Evolutionary conservation across 805 yeast species (phyloP), one percentile per base, ranked within the genome.

Genomic region (Kodamaea jinghongensis): DNA sequence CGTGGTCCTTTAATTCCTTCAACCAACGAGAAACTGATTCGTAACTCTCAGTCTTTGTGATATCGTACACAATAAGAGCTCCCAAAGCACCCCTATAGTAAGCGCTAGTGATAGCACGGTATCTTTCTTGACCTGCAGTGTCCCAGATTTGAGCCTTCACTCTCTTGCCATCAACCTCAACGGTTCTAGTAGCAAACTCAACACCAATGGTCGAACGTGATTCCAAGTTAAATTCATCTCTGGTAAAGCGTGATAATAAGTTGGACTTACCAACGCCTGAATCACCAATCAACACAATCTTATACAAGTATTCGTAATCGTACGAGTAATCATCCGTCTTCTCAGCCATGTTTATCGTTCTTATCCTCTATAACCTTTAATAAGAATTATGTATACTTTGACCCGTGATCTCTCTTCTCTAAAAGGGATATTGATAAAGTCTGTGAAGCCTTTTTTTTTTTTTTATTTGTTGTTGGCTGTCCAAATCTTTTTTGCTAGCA

Each of bases 81-180:
- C 99, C 99, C 39, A 90, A 96, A 1, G 99, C 98, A 30, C 98
- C 99, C 60, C 99, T 78, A 64, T 91, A 91, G 69, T 91, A 91
- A 4, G 98, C 98, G 42, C 93, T 82, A 23, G 99, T 93, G 63
- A 91, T 91, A 32, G 99, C 98, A 55, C 99, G 80, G 72, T 93
- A 91, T 63, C 99, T 81, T 66, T 91, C 99, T 71, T 91, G 99
- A 46, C 99, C 99, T 2, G 99, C 99, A 27, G 99, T 91, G 65
- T 91, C 99, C 99, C 99, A 91, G 52, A 89, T 83, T 65, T 88
- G 95, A 3, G 95, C 91, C 62, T 86, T 87, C 51, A 86, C 83
- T 59, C 87, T 70, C 56, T 84, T 85, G 31, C 88, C 89, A 49
- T 85, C 91, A 46, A 86, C 81, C 54, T 85, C 91, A 41, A 93